phyloP scores from a whole-genome alignment of 805 yeast species.

The Limtongia smithiae region DNA sequence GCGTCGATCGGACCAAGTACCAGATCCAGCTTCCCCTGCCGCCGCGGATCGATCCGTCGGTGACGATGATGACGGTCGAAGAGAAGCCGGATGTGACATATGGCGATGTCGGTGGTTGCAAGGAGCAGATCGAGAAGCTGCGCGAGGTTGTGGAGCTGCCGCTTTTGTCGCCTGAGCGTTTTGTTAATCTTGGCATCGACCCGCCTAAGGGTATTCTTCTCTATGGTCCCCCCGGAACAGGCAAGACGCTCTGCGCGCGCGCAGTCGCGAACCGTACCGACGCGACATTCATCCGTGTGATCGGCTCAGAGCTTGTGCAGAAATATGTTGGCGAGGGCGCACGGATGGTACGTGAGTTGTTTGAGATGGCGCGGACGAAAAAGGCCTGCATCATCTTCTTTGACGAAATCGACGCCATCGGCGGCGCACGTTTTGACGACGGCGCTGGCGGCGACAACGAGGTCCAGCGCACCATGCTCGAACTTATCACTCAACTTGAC shows the following conservation, averaged over 20 bases:
- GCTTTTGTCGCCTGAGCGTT: conserved; percentile 89
- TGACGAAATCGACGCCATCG: conserved; percentile 98
- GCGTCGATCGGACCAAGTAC: conserved; percentile 95
- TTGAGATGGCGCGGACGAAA: conserved; percentile 98
- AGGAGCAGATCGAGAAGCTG: conserved; percentile 94
- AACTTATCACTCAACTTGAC: conserved; percentile 93
- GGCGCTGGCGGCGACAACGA: conserved; percentile 98
- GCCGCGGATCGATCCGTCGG: conserved; percentile 95
- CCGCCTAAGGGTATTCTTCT: conserved; percentile 97
- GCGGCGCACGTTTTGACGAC: conserved; percentile 99
- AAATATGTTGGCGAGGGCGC: conserved; percentile 99
- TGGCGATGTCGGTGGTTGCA: conserved; percentile 97
- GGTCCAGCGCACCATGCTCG: conserved; percentile 98
- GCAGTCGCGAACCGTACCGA: conserved; percentile 99
- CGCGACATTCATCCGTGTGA: conserved; percentile 96
- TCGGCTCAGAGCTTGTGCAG: conserved; percentile 97
- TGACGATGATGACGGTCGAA: conserved; percentile 99
- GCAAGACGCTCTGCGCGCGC: conserved; percentile 96
- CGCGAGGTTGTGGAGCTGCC: conserved; percentile 97
- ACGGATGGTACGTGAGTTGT: conserved; percentile 96
- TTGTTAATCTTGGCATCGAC: conserved; percentile 94
- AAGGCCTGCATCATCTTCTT: conserved; percentile 97
- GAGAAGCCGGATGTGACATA: conserved; percentile 99
- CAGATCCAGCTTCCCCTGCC: conserved; percentile 97
- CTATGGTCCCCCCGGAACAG: conserved; percentile 99